Evolutionary conservation across 2,329 filamentous ascomycete genomes (phyloP), one percentile per base, ranked within the genome.

Genomic region (Geoglossum cookeanum): DNA sequence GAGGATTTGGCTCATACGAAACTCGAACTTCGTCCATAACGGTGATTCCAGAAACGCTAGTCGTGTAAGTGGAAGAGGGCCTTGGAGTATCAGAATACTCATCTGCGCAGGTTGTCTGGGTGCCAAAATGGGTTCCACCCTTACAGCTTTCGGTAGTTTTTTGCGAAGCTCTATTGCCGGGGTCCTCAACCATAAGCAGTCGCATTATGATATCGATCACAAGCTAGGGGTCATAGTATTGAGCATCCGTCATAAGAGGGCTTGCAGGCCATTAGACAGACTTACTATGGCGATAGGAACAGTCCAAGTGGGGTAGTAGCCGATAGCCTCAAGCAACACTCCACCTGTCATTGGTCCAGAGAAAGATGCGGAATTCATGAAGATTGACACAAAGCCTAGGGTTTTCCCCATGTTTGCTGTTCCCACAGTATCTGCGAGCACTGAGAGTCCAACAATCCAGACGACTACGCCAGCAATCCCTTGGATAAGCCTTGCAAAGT

Each of bases 361-460:
- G 1, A 64, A 63, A 1, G 64, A 62, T 3, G 67, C 67, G 9
- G 62, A 61, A 1, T 61, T 62, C 22, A 65, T 59, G 17, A 64
- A 59, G n/a, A 63, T 53, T 4, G 60, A 62, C 17, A 66, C 61
- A 3, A 65, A 45, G 0, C 67, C 65, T 33, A 65, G 58, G 0
- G 62, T 61, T 44, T 63, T 64, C 3, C 67, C 67, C 9, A 65
- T 61, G 29, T 66, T 58, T 6, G 65, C 61, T 11, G 58, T 57
- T 1, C 60, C 62, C 30, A 67, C 62, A 35, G 62, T 66, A 35
- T 68, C 66, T 22, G 63, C 61, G 9, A 67, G 52, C 1, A 64
- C 63, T 3, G 66, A 64, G 29, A 68, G 59, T 7, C 66, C 66
- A 32, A 68, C 61, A 5, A 67, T 65, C 67, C 67, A 69, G n/a